Evolutionary conservation across 176 grass and related monocot genomes (phyloP), one percentile per base, ranked within the genome.

Genomic region (Carex myosuroides): DNA sequence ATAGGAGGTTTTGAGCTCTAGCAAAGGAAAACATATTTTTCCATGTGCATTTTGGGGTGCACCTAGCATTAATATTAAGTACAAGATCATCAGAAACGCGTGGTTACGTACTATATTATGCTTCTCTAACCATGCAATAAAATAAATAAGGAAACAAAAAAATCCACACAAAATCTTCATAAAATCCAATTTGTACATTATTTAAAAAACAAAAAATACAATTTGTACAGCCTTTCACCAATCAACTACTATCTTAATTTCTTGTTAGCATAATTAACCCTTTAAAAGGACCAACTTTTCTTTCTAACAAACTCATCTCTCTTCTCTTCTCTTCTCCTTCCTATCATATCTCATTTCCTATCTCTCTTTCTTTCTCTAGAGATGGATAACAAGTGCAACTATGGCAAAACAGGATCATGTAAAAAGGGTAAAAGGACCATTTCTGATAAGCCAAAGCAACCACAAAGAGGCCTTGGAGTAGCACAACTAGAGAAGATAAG

Each of bases 381-480:
- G n/a, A 86, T 86, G 74, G 85, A 79, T 80, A 70, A 42, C 62
- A 81, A 68, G 7, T 64, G 32, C 85, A 64, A 81, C 48, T 44
- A 80, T 62, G 85, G 73, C 20, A 79, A 68, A 55, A 58, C 48
- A 63, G 44, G 35, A 72, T 66, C 75, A 42, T 71, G 71, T 42
- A 48, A 77, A 18, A 86, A 70, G 10, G 63, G 76, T 16, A 86
- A 81, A 69, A 86, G 64, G 46, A 61, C 13, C 48, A 60, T 16
- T 14, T 67, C 59, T 68, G 73, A 41, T 24, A 81, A 86, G 64
- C 60, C 63, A 81, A 86, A 86, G 62, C 75, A 81, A 44, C 85
- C 85, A 8, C 85, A 81, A 80, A 81, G 85, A 86, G 85, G 85
- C 3, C 62, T 86, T 81, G 85, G 85, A 56, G 85, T 86, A 22